Base-by-base conservation (phyloP, 441 rosid species). In the Erysimum cheiri region DNA sequence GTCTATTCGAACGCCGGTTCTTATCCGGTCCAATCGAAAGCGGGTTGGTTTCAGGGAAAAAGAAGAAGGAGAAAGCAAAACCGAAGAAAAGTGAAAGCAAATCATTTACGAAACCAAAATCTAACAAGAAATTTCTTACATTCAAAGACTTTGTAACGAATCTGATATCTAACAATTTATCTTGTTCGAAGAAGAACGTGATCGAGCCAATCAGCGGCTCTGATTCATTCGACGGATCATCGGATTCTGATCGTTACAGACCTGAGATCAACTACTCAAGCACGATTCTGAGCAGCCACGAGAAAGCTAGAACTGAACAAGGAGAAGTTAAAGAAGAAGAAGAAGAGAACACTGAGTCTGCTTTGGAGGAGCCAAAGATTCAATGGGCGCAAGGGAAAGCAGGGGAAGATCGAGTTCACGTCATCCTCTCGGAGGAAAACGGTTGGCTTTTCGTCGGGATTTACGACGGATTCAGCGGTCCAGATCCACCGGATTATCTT, bases 301-400 rank as follows among this genome's bases (percentile, higher is more conserved):
- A 48, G 14, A 74, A 4, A 32, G 55, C 41, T 75, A 29, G 3
- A 68, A 19, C 7, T 7, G 4, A 68, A 59, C 47, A 64, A 65
- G 14, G 2, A 47, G 49, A 46, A 41, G 26, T n/a, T n/a, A 28
- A 58, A 29, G 26, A 24, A 24, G 50, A 40, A 36, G 87, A 79
- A 3, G 87, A 79, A 33, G 85, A 70, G 3, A 85, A 75, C n/a
- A 77, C 55, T 13, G 84, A 54, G 56, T 79, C 69, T 54, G 55
- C 70, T 54, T 61, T 60, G 65, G 77, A 71, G 36, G 78, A 49
- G 40, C 81, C 83, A 60, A 83, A 78, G 67, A 63, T 88, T 14
- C 87, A 86, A 50, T 86, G 91, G 94, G 89, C 87, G 1, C 77
- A 86, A 9, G 94, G 91, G n/a, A 88, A 85, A 74, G 94, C 94